These are phyloP conservation scores for Suillus tomentosus DNA, from an alignment of 768 basidiomycete genomes.

Conservation along the genomic window DNA sequence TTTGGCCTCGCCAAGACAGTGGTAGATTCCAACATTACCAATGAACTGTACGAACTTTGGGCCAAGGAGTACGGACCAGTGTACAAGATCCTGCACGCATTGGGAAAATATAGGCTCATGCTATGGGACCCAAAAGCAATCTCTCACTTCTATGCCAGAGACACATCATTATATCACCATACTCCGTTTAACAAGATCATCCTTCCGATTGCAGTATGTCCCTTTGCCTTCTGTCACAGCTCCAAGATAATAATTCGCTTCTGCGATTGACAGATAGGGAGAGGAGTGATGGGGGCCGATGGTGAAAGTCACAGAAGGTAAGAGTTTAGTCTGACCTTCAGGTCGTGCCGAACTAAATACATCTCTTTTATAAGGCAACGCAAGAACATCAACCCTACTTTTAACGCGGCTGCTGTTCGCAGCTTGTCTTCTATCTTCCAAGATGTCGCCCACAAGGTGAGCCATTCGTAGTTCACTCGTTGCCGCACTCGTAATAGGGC, in stretches of 20 bases:
- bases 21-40: neutral
- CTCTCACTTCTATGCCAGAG: neutral
- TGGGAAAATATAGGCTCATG: neutral
- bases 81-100: neutral
- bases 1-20: neutral
- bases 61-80: neutral
- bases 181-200: neutral
- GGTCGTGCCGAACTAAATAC: too few species aligned
- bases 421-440: constrained; percentile 41
- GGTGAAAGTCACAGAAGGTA: too few species aligned
- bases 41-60: neutral
- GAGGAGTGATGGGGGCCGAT: too few species aligned
- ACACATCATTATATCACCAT: neutral
- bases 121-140: neutral
- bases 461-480: neutral
- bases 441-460: constrained; percentile 53
- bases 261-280: too few species aligned
- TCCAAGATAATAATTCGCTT: too few species aligned
- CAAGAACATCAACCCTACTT: too few species aligned
- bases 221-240: neutral
- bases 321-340: too few species aligned
- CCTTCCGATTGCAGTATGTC: neutral
- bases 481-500: neutral
- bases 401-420: too few species aligned
- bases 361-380: too few species aligned